A percentile compares a stretch with the other conserved stretches of the same genome.
Conservation (phyloP, 2,329 filamentous ascomycete species). For the Stromatinia cepivora region DNA sequence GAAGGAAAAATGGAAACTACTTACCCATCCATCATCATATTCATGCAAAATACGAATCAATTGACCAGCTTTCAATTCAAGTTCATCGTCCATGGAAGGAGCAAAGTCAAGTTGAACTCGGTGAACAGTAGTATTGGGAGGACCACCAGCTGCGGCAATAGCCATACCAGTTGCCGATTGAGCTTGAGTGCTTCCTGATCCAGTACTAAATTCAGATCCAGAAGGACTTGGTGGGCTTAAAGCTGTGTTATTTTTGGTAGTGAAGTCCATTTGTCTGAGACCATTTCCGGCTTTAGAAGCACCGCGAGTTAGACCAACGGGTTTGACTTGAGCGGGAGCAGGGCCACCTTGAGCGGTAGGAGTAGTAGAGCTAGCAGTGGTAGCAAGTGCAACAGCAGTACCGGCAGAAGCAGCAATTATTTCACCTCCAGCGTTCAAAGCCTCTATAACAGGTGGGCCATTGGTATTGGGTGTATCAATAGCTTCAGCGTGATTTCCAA, state of each 20-base stretch:
- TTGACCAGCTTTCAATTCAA: slow-evolving; percentile 77
- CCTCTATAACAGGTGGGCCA: slow-evolving; percentile 46
- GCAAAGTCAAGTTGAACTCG: slow-evolving; percentile 93
- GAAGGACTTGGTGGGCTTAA: slow-evolving; percentile 57
- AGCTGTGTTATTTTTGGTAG: slow-evolving; percentile 44
- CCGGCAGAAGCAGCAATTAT: slow-evolving; percentile 40
- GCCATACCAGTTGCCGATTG: slow-evolving; percentile 55
- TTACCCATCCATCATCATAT: slow-evolving; percentile 97
- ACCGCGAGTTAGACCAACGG: slow-evolving; percentile 49
- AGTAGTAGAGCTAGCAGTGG: slow-evolving; percentile 3
- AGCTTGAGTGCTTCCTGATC: slow-evolving; percentile 49
- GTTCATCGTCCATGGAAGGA: slow-evolving; percentile 88
- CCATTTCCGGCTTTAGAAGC: slow-evolving; percentile 57
- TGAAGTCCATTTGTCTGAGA: slow-evolving; percentile 54
- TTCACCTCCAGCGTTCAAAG: slow-evolving; percentile 43
- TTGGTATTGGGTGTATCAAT: slow-evolving; percentile 46
- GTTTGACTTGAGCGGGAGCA: slow-evolving; percentile 30
- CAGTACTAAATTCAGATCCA: slow-evolving; percentile 62
- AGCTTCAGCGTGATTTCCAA: slow-evolving; percentile 61
- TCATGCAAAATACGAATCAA: slow-evolving; percentile 88
- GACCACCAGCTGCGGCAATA: slow-evolving; percentile 63
- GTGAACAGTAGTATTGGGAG: slow-evolving; percentile 67
- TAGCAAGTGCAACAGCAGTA: slow-evolving; percentile 32
- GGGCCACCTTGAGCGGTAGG: slow-evolving; percentile 25
- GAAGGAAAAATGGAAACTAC: slow-evolving; percentile 38